Conservation (phyloP, 345 rosid species). For the Citrus medica region DNA sequence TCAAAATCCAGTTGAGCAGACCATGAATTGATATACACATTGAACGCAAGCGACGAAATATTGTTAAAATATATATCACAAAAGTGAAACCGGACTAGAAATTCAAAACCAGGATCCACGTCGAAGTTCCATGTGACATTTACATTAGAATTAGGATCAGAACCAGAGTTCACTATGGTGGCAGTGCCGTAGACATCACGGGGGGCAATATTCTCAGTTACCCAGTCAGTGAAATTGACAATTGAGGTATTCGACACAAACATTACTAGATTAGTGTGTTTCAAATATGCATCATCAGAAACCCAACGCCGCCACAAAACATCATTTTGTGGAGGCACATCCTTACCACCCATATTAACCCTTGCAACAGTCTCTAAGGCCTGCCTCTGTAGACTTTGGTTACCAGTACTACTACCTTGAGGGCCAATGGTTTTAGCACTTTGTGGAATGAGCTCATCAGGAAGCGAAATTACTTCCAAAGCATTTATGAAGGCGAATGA, state of each 20-base stretch:
- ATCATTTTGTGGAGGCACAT: constrained; percentile 51
- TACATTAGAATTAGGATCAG: constrained; percentile 21
- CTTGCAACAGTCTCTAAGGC: constrained; percentile 73
- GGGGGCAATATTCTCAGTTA: constrained; percentile 53
- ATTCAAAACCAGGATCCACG: constrained; percentile 63
- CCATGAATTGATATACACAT: constrained; percentile 55
- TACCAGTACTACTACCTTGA: background rate
- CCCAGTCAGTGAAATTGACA: constrained; percentile 42
- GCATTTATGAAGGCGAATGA: constrained; percentile 77
- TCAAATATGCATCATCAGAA: constrained; percentile 49
- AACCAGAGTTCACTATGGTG: constrained; percentile 35
- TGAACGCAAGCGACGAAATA: constrained; percentile 21
- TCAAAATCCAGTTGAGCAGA: constrained; percentile 40
- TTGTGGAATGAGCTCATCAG: constrained; percentile 49
- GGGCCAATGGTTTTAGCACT: constrained; percentile 31
- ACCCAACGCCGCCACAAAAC: constrained; percentile 75
- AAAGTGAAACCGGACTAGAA: constrained; percentile 74
- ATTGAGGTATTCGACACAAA: constrained; percentile 34
- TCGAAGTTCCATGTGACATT: constrained; percentile 73
- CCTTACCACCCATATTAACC: constrained; percentile 80
- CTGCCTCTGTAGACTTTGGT: constrained; percentile 25
- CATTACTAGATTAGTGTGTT: constrained; percentile 21
- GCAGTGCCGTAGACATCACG: constrained; percentile 74
- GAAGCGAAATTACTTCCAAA: constrained; percentile 67
- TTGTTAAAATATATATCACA: constrained; percentile 46